Evolutionary conservation across 2,329 filamentous ascomycete genomes (phyloP), one percentile per base, ranked within the genome.

Genomic region (Paraconiothyrium brasiliense): DNA sequence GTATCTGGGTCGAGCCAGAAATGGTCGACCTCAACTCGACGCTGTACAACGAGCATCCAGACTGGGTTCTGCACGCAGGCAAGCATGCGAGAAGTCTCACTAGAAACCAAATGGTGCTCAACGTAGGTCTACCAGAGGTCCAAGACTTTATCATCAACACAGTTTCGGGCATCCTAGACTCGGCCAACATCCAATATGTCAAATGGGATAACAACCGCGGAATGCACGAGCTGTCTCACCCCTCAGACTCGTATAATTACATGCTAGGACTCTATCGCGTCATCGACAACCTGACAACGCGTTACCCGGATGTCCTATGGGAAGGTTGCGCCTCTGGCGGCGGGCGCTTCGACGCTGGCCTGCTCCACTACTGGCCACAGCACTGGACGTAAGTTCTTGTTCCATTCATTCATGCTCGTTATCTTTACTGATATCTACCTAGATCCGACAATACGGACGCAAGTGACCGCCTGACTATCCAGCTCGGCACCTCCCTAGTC

Each of bases 181-280:
- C 79, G 1, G 82, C 84, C 0, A 78, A 84, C 27, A 84, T 90
- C 50, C 76, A 78, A 10, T 90, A 90, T 62, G 83, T 90, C 62
- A 90, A 90, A 66, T 90, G 88, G 88, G 88, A 90, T 65, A 88
- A 89, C 74, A 90, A 90, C 75, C 80, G 88, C 5, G 87, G 84
- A 0, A 87, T 89, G 48, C 86, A 90, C 69, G 87, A 90, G 73
- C 82, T 82, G 49, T 77, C 86, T 0, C 81, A 80, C 0, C 86
- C 87, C 0, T 80, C 82, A 0, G 83, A 82, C 7, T 78, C 84
- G 66, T 87, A 90, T 70, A 76, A 80, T 1, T 90, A 90, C 73
- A 89, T 90, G 68, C 78, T 90, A 0, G 88, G 88, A 4, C 74
- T 90, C 56, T 90, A 90, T 72, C 84, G 78, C 54, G 86, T 90